A percentile compares a stretch with the other conserved stretches of the same genome.
Evolutionary conservation across 2,329 filamentous ascomycete genomes (phyloP).

Genomic region (Triangularia verruculosa): DNA sequence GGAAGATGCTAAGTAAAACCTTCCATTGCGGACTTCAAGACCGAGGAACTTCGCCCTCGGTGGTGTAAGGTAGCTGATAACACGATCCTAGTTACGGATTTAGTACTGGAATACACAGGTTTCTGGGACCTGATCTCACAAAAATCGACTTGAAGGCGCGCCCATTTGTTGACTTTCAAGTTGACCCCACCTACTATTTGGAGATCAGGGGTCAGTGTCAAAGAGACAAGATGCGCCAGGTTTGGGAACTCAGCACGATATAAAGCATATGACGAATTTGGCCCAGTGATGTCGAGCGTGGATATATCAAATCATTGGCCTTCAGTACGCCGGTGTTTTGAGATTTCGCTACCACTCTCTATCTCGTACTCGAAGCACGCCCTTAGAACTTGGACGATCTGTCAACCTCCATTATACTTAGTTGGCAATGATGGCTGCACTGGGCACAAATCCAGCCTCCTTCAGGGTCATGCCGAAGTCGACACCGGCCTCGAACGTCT

Average conservation of each 20-base stretch:
- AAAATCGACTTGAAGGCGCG: neutral
- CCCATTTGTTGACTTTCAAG: neutral
- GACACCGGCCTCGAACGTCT: slow-evolving; percentile 64
- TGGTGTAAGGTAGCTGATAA: neutral
- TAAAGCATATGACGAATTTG: too few relatives aligned
- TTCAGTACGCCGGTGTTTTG: neutral
- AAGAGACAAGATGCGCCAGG: too few relatives aligned
- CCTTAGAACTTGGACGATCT: neutral
- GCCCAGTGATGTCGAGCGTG: neutral
- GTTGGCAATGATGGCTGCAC: slow-evolving; percentile 79
- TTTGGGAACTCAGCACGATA: too few relatives aligned
- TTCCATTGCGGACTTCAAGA: neutral
- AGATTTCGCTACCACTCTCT: neutral
- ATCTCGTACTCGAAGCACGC: neutral
- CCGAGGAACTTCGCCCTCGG: neutral
- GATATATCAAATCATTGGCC: neutral
- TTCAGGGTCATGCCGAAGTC: slow-evolving; percentile 91
- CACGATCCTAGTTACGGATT: neutral
- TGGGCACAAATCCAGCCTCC: slow-evolving; percentile 86
- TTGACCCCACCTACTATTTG: neutral
- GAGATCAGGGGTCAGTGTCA: neutral
- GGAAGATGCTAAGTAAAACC: neutral
- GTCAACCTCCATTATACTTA: too few relatives aligned
- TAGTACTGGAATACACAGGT: neutral
- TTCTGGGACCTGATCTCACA: neutral